Base-by-base conservation (phyloP, 1,139 yeast genomes). In the Yamadazyma mexicana region DNA sequence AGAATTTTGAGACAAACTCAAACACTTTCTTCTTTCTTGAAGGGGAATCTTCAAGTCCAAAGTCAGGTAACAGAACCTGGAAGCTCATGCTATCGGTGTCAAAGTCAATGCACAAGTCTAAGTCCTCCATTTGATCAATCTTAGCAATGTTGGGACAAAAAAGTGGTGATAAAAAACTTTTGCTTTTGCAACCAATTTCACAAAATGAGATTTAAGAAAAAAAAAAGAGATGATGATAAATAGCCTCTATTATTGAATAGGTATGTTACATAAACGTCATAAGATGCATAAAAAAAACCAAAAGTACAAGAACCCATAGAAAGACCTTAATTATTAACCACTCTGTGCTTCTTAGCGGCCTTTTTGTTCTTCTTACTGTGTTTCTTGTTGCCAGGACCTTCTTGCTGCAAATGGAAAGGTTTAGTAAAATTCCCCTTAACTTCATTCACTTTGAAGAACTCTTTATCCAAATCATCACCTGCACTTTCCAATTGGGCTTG, bases 281-380 rank as follows among this genome's bases (percentile, higher is more conserved):
- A 22, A 32, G 15, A 11, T 17, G 22, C 14, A 11, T 14, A 7
- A 14, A 12, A 17, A 10, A 31, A 11, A 8, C 32, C 32, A 7
- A 5, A 8, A 16, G 32, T 14, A 8, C n/a, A n/a, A n/a, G n/a
- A n/a, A n/a, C n/a, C n/a, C 10, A 24, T 24, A n/a, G 26, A 4
- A 27, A 11, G 17, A 16, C 16, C 12, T 37, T 37, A 68, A 50
- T 66, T 67, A 22, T 68, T 73, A 25, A 65, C 72, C 18, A 70
- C 75, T 49, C 76, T 58, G 29, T 56, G 52, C 58, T 71, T 72
- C 58, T 70, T 72, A n/a, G 71, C 77, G 38, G 72, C 72, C 64
- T 83, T 86, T 62, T 82, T 86, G 54, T 81, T 81, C 64, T 81
- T 83, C 68, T 89, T 88, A 57, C 81, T 77, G 59, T 87, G 94